Conservation (phyloP, 176 grass and related monocot genomes). For the Luzula sylvatica region DNA sequence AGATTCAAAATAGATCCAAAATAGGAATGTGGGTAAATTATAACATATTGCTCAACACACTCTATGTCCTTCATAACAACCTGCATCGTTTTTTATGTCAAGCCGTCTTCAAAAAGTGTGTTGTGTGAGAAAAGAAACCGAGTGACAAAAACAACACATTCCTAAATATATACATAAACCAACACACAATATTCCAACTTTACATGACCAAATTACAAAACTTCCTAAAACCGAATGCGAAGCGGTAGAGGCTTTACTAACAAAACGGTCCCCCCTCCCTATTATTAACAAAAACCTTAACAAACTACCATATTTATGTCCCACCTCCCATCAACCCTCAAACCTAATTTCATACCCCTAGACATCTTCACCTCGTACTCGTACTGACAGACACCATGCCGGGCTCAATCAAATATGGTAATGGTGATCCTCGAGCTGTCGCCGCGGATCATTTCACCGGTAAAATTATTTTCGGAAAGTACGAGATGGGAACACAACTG, state of each 20-base stretch:
- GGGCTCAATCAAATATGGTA: background rate
- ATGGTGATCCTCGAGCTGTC: background rate
- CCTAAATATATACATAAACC: too few relatives aligned
- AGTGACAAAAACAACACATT: too few relatives aligned
- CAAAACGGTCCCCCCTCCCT: conserved; percentile 2
- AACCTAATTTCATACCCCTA: conserved; percentile 5
- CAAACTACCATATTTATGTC: conserved; percentile 17
- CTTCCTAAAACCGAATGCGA: background rate
- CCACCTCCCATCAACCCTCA: background rate
- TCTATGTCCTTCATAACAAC: too few relatives aligned
- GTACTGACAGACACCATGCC: conserved; percentile 1
- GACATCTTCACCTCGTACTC: background rate
- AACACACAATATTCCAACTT: too few relatives aligned
- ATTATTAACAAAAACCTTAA: conserved; percentile 17
- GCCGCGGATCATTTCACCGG: background rate
- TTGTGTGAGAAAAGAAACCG: too few relatives aligned
- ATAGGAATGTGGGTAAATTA: too few relatives aligned
- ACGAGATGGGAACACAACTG: conserved; percentile 25
- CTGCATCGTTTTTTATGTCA: too few relatives aligned
- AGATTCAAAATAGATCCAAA: too few relatives aligned
- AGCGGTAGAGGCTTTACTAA: background rate
- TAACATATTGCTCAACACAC: too few relatives aligned
- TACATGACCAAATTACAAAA: too few relatives aligned
- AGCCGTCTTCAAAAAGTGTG: too few relatives aligned
- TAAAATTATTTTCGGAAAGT: conserved; percentile 26